Percentiles rank a stretch among this genome's conserved stretches.
These are phyloP conservation scores for Moesziomyces aphidis DNA, from an alignment of 1,284 basidiomycete genomes.

Conservation along the genomic window DNA sequence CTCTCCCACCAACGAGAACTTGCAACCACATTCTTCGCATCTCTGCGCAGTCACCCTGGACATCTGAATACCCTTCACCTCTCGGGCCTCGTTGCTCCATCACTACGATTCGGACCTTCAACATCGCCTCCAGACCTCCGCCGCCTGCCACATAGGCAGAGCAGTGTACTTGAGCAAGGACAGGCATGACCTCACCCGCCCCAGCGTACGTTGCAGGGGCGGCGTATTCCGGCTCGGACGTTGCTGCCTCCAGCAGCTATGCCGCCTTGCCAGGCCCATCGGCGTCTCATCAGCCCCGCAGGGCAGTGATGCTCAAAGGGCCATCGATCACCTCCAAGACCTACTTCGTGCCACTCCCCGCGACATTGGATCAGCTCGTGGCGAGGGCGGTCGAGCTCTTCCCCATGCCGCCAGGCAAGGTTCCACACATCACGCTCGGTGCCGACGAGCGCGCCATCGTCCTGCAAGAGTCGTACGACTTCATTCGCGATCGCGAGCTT, in stretches of 20 bases:
- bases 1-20: too few relatives aligned
- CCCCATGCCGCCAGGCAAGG: constrained; percentile 56
- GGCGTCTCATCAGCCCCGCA: constrained; percentile 13
- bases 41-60: too few relatives aligned
- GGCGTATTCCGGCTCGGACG: neutral
- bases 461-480: constrained; percentile 59
- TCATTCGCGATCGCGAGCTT: constrained; percentile 62
- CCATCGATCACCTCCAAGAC: constrained; percentile 59
- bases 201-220: neutral
- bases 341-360: constrained; percentile 59
- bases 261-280: constrained; percentile 9
- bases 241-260: neutral
- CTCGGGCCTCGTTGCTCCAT: neutral
- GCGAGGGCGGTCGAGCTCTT: constrained; percentile 59
- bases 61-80: too few relatives aligned
- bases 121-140: neutral
- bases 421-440: constrained; percentile 59
- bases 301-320: constrained; percentile 61
- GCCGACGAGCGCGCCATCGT: constrained; percentile 56
- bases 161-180: too few relatives aligned
- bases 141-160: neutral
- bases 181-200: neutral
- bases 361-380: constrained; percentile 52
- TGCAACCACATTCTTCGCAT: too few relatives aligned
- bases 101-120: neutral